Conservation (phyloP, 192 early-diverging fungal species). For the Phlyctochytrium planicorne region DNA sequence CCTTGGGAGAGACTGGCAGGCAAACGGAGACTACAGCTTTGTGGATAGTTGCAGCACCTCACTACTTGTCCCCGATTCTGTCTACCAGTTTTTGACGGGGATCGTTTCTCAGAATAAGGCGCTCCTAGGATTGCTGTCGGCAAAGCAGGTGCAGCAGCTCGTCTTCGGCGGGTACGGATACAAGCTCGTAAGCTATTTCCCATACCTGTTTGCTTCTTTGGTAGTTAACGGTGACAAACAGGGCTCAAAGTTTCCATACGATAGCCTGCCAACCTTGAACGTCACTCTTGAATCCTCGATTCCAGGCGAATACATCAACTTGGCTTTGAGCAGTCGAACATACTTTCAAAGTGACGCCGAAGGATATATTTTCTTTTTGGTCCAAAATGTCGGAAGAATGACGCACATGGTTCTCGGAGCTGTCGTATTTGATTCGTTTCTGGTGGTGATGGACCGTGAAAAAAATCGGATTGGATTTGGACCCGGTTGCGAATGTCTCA, state of each 20-base stretch:
- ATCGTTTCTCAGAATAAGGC: too few relatives aligned
- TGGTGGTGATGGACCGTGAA: constrained; percentile 23
- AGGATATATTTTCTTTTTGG: constrained; percentile 16
- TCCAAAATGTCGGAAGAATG: not conserved
- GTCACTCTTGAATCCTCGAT: not conserved
- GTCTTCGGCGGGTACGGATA: too few relatives aligned
- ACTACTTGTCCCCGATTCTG: too few relatives aligned
- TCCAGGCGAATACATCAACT: not conserved
- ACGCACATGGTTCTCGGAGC: constrained; percentile 21
- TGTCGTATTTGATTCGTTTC: constrained; percentile 21
- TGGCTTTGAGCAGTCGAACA: not conserved
- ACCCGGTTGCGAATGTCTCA: constrained; percentile 22
- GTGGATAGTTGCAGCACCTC: constrained; percentile 23
- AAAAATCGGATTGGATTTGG: constrained; percentile 15
- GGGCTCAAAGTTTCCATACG: not conserved
- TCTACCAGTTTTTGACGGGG: too few relatives aligned
- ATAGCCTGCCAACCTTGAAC: constrained; percentile 8
- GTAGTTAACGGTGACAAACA: too few relatives aligned
- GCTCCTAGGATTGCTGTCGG: too few relatives aligned
- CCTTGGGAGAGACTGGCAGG: constrained; percentile 7
- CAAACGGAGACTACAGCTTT: constrained; percentile 7
- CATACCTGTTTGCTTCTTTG: too few relatives aligned
- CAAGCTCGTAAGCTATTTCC: too few relatives aligned
- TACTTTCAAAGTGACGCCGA: constrained; percentile 12
- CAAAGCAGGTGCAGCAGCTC: too few relatives aligned